Base-by-base conservation (phyloP, 176 grass and related monocot species). In the Musa acuminata region DNA sequence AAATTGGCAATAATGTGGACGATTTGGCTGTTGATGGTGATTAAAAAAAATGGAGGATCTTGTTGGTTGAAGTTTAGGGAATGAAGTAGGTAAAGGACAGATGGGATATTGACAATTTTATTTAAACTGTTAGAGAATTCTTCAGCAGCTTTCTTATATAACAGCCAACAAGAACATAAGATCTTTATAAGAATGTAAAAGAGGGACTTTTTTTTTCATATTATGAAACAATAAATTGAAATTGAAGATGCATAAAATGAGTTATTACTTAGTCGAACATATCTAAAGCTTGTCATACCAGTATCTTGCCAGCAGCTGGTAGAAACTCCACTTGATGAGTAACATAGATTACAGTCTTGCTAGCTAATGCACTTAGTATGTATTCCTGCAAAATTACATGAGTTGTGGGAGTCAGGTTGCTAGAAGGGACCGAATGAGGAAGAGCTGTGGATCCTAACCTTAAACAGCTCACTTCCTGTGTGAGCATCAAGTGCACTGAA, bases 281-380 rank as follows among this genome's bases (percentile, higher is more conserved):
- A 19, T 51, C 4, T 52, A 73, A 17, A 73, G 23, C 9, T 14
- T 50, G 3, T 12, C 25, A 73, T 82, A 84, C 95, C 80, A 99
- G 76, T 89, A 99, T 99, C 62, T 91, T 74, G 67, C 94, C 88
- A 74, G 95, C 88, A 80, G 95, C 78, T 78, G 90, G 95, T 62
- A 99, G 90, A 89, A 99, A 99, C 55, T 99, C 95, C 52, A 99
- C 88, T 85, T 98, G 95, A 93, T 98, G 95, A 16, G 95, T 98
- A 79, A 98, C 90, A 81, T 91, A 98, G 62, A 98, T 75, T 69
- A 98, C 90, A 43, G 95, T 98, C 73, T 98, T 98, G 24, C 60
- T 80, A 55, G 84, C 85, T 76, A 98, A 66, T 55, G 95, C 90
- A 27, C 58, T 73, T 81, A 90, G 76, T 82, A 98, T 94, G 79